These are phyloP conservation scores for Osmozyma mogii DNA, from an alignment of 805 yeast genomes.

Conservation along the genomic window DNA sequence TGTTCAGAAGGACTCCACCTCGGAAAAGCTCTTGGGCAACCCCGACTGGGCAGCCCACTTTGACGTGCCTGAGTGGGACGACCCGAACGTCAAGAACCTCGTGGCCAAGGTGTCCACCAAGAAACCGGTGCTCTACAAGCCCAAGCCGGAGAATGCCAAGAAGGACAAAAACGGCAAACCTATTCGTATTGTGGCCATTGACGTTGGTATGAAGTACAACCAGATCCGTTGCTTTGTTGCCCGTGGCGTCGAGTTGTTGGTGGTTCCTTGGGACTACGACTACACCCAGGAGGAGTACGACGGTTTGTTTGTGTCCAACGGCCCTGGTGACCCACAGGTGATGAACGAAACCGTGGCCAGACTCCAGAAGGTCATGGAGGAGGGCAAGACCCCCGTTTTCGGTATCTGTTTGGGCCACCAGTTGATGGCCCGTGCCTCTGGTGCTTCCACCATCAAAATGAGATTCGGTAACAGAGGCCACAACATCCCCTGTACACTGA, in stretches of 20 bases:
- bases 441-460: constrained; percentile 86
- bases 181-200: constrained; percentile 80
- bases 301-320: constrained; percentile 93
- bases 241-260: constrained; percentile 93
- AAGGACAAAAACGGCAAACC: constrained; percentile 63
- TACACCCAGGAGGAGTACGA: constrained; percentile 75
- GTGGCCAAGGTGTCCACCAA: constrained; percentile 84
- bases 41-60: constrained; percentile 54
- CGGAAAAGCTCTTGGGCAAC: constrained; percentile 16
- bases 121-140: constrained; percentile 70
- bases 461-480: constrained; percentile 99
- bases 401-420: constrained; percentile 99
- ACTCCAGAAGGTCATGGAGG: constrained; percentile 48
- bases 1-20: constrained; percentile 39
- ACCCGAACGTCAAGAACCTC: constrained; percentile 86
- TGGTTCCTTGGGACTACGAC: constrained; percentile 94
- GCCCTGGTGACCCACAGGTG: constrained; percentile 98
- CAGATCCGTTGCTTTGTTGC: constrained; percentile 94
- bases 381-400: constrained; percentile 78
- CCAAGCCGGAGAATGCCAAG: constrained; percentile 49
- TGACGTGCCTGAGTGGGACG: constrained; percentile 79
- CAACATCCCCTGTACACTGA: constrained; percentile 90
- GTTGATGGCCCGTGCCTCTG: constrained; percentile 88
- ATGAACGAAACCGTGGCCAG: constrained; percentile 60
- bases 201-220: constrained; percentile 96